Evolutionary conservation across 441 rosid genomes (phyloP), one percentile per base, ranked within the genome.

Genomic region (Monsonia emarginata): DNA sequence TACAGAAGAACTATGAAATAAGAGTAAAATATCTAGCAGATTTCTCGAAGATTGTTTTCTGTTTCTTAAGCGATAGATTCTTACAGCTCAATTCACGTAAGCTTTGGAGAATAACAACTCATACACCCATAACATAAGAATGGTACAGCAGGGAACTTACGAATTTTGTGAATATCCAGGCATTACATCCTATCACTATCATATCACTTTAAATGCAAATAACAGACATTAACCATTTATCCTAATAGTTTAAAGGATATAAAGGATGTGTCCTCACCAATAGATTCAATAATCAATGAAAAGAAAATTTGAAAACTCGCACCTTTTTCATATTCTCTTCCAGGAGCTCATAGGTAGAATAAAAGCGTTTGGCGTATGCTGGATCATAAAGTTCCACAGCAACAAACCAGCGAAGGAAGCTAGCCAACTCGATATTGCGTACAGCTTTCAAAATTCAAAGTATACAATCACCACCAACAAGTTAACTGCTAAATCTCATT

Each of bases 401-500:
- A 46, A 91, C 96, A 81, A 81, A 94, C 99, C 99, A 89, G 36
- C 96, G 92, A 52, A 94, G 92, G 79, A 82, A 94, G 85, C 96
- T 89, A 70, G 96, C 97, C 84, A 94, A 73, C 77, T 88, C 99
- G 13, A 94, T 85, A 80, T 94, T 91, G 72, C 78, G 79, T 63
- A 85, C 72, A 50, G 99, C 99, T 94, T 89, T 38, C 68, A 74
- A 73, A 76, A 69, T 60, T 64, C 11, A 62, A 81, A 73, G 48
- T 65, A 65, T 19, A 60, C 36, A 50, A 58, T 79, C 72, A 80
- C 60, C 25, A 79, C 65, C 40, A 52, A 71, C n/a, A 3, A 13
- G 21, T 54, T 46, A 64, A 38, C 63, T 68, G 46, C 56, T 73
- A 34, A 30, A 48, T 50, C 73, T 25, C 63, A 24, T 59, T 44